These are phyloP conservation scores for Stipa capillata DNA, from an alignment of 176 grass and related monocot species.

Conservation along the genomic window DNA sequence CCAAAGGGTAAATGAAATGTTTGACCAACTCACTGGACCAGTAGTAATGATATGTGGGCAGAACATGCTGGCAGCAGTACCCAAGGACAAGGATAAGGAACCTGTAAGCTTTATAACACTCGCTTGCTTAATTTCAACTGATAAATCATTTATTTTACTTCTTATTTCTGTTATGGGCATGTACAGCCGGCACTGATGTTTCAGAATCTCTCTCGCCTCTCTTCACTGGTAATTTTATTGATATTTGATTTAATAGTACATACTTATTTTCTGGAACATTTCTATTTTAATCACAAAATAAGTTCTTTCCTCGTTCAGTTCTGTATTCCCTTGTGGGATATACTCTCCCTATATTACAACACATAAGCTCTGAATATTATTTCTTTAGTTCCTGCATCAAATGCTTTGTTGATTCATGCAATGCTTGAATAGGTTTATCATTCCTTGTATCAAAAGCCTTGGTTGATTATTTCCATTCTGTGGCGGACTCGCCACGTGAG, in stretches of 20 bases:
- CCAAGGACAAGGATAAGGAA: constrained; percentile 66
- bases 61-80: constrained; percentile 43
- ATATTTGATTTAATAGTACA: neutral
- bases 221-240: constrained; percentile 44
- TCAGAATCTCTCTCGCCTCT: constrained; percentile 41
- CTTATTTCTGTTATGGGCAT: constrained; percentile 28
- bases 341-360: neutral
- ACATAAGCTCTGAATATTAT: neutral
- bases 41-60: constrained; percentile 87
- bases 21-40: constrained; percentile 66
- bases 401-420: neutral
- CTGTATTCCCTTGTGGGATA: neutral
- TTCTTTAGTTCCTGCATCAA: neutral
- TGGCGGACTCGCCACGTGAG: neutral
- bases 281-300: neutral
- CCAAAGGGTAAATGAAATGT: constrained; percentile 63
- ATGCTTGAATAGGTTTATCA: neutral
- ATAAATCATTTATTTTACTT: constrained; percentile 11
- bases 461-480: neutral
- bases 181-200: constrained; percentile 37
- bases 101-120: constrained; percentile 47
- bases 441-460: neutral
- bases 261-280: neutral
- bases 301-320: neutral
- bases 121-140: neutral